Evolutionary conservation across 108 stramenopile genomes (phyloP).

Genomic region (Tribonema minus): DNA sequence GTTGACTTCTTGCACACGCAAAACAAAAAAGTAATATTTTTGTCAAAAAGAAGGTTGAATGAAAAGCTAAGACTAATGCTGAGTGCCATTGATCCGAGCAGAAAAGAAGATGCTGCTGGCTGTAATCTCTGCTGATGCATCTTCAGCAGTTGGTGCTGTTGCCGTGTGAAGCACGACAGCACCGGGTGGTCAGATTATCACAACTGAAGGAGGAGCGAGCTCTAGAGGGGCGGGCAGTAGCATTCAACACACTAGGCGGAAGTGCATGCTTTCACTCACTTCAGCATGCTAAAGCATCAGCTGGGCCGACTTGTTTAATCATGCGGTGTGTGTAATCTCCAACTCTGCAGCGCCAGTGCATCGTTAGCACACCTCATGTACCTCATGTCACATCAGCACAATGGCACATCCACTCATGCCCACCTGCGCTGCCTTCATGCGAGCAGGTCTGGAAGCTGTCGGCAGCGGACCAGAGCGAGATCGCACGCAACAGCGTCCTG

Average conservation of each 20-base stretch:
- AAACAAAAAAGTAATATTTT: no score
- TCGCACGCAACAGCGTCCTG: constrained; percentile 88
- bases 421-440: not conserved
- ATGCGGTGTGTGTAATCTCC: not conserved
- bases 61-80: no score
- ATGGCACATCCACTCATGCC: not conserved
- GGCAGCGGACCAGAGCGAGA: constrained; percentile 94
- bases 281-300: not conserved
- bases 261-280: not conserved
- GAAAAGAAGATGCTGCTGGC: not conserved
- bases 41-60: no score
- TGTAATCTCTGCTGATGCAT: not conserved
- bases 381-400: not conserved
- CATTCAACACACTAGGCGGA: no score
- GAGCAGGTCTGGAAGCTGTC: constrained; percentile 86
- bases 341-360: not conserved
- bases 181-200: no score
- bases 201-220: no score
- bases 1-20: no score
- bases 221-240: no score
- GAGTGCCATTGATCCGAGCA: not conserved
- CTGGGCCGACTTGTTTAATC: not conserved
- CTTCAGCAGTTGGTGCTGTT: not conserved
- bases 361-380: not conserved
- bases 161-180: not conserved